phyloP scores from a whole-genome alignment of 2,329 filamentous ascomycete genomes.

The Lojkania enalia region DNA sequence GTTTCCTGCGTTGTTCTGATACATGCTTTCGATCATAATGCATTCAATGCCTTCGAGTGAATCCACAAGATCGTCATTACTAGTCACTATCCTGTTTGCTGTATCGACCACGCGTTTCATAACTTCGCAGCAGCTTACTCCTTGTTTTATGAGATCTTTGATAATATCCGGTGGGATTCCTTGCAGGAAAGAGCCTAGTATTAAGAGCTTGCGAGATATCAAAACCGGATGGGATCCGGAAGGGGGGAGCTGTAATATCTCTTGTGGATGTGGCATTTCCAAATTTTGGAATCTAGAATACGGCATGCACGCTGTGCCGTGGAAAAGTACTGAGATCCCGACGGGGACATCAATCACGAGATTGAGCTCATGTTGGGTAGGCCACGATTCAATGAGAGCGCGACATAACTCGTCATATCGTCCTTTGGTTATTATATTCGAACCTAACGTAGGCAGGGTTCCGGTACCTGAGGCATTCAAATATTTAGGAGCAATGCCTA shows the following conservation, averaged over 20 bases:
- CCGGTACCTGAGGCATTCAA: background rate
- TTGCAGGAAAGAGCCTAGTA: slow-evolving; percentile 37
- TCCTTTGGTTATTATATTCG: too few species aligned
- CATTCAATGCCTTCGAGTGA: slow-evolving; percentile 49
- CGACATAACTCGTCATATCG: slow-evolving; percentile 29
- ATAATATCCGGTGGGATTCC: slow-evolving; percentile 22
- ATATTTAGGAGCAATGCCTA: background rate
- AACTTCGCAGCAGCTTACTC: slow-evolving; percentile 24
- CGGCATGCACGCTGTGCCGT: slow-evolving; percentile 44
- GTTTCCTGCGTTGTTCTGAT: slow-evolving; percentile 46
- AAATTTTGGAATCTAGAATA: slow-evolving; percentile 24
- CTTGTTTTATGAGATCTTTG: slow-evolving; percentile 17
- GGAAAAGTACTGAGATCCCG: slow-evolving; percentile 37
- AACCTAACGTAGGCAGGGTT: background rate
- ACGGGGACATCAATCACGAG: slow-evolving; percentile 40
- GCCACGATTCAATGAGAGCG: slow-evolving; percentile 46
- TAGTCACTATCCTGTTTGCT: slow-evolving; percentile 38
- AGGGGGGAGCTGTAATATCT: slow-evolving; percentile 36
- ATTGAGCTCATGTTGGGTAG: slow-evolving; percentile 43
- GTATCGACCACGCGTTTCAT: slow-evolving; percentile 35
- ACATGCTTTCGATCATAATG: slow-evolving; percentile 48
- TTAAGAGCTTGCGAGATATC: slow-evolving; percentile 39
- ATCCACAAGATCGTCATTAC: slow-evolving; percentile 43
- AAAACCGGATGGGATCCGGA: slow-evolving; percentile 35
- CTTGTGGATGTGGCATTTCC: slow-evolving; percentile 27